Conservation (phyloP, 176 grass and related monocot genomes). For the Typha latifolia region DNA sequence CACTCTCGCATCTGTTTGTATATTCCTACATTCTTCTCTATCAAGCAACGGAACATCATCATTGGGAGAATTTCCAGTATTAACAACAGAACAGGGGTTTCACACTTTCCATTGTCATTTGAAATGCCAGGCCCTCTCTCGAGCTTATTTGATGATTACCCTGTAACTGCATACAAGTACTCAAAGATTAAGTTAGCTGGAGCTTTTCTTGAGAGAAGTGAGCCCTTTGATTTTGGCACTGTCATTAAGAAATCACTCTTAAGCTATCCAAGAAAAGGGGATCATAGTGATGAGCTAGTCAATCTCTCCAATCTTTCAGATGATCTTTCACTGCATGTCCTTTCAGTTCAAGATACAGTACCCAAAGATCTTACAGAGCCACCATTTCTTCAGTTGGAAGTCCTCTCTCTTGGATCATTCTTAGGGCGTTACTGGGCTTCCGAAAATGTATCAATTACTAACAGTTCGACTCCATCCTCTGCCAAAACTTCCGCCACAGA, state of each 20-base stretch:
- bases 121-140: constrained; percentile 34
- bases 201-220: constrained; percentile 45
- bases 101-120: constrained; percentile 40
- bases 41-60: constrained; percentile 44
- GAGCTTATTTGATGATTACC: constrained; percentile 35
- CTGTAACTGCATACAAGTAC: constrained; percentile 45
- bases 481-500: neutral
- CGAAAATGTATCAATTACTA: neutral
- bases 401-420: constrained; percentile 50
- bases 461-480: neutral
- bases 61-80: constrained; percentile 52
- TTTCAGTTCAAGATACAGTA: constrained; percentile 31
- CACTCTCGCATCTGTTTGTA: constrained; percentile 67
- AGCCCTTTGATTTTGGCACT: constrained; percentile 50
- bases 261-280: constrained; percentile 48
- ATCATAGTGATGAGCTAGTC: neutral
- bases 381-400: constrained; percentile 56
- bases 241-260: constrained; percentile 74
- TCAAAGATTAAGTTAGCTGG: constrained; percentile 34
- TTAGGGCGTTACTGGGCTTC: constrained; percentile 32
- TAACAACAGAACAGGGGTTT: constrained; percentile 10
- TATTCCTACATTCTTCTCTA: constrained; percentile 49
- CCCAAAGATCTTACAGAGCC: constrained; percentile 28
- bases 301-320: constrained; percentile 38
- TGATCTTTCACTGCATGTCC: constrained; percentile 50